phyloP scores from a whole-genome alignment of 1,139 yeast species.

The Scheffersomyces lignicola region DNA sequence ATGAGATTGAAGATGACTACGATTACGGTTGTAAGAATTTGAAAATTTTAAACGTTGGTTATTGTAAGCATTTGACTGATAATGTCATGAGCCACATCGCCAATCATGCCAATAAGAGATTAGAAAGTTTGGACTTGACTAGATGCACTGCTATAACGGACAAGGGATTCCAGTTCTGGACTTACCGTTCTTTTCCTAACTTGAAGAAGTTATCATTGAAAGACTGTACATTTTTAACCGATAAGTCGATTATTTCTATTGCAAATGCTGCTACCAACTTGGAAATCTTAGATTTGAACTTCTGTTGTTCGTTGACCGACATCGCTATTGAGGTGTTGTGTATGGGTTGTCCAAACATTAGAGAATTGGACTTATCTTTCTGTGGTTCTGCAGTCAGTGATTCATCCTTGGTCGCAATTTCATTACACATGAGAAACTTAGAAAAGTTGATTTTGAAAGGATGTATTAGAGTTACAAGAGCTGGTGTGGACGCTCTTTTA shows the following conservation, averaged over 20 bases:
- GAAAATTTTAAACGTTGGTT: constrained; percentile 56
- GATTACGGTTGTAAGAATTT: constrained; percentile 57
- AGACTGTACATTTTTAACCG: constrained; percentile 75
- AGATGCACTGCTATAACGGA: constrained; percentile 80
- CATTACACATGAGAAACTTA: constrained; percentile 51
- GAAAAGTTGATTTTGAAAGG: constrained; percentile 58
- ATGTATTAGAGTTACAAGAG: constrained; percentile 71
- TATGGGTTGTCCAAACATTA: constrained; percentile 59
- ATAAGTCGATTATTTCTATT: constrained; percentile 59
- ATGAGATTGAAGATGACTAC: constrained; percentile 11
- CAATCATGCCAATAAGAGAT: constrained; percentile 52
- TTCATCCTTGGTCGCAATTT: constrained; percentile 61
- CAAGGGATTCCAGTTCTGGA: constrained; percentile 68
- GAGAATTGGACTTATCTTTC: constrained; percentile 59
- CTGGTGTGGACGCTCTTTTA: constrained; percentile 67
- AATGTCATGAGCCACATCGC: constrained; percentile 65
- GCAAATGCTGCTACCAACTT: constrained; percentile 62
- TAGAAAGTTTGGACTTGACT: constrained; percentile 61
- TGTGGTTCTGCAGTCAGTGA: constrained; percentile 84
- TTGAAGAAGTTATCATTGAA: constrained; percentile 54
- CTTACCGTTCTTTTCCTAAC: constrained; percentile 52
- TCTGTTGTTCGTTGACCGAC: constrained; percentile 76
- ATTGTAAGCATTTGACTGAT: constrained; percentile 75
- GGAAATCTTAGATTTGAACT: constrained; percentile 59
- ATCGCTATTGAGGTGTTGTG: constrained; percentile 65